phyloP scores from a whole-genome alignment of 495 filamentous ascomycete genomes.

The Trichoderma virens region DNA sequence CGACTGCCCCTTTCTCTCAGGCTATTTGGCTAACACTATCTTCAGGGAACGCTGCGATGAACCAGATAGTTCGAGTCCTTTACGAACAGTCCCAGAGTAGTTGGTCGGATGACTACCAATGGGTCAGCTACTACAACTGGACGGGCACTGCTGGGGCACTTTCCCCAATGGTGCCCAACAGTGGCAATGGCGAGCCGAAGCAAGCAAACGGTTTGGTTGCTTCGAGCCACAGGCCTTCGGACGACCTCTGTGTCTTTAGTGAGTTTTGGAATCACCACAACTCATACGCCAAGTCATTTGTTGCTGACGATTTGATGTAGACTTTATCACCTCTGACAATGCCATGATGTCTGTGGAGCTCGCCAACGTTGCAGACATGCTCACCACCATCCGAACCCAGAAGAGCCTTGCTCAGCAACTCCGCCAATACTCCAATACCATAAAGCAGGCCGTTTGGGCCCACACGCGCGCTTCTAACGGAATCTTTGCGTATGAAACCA shows the following conservation, averaged over 20 bases:
- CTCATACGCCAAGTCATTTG: neutral
- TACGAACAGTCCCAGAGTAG: constrained; percentile 24
- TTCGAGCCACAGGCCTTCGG: constrained; percentile 42
- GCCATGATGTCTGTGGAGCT: constrained; percentile 93
- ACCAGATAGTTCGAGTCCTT: constrained; percentile 31
- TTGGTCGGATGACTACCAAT: constrained; percentile 34
- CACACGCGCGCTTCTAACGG: constrained; percentile 21
- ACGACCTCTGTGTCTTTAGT: constrained; percentile 39
- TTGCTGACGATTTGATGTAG: constrained; percentile 34
- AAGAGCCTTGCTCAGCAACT: constrained; percentile 16
- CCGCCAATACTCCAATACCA: constrained; percentile 24
- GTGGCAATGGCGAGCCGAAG: constrained; percentile 43
- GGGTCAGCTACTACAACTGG: constrained; percentile 33
- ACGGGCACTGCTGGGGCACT: constrained; percentile 36
- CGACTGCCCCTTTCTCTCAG: neutral
- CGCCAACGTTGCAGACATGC: constrained; percentile 61
- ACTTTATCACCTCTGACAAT: constrained; percentile 94
- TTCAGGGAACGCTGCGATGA: constrained; percentile 31
- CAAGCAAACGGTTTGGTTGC: constrained; percentile 43
- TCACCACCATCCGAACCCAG: constrained; percentile 45
- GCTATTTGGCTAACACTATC: constrained; percentile 17
- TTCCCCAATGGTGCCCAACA: constrained; percentile 41
- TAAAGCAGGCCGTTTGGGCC: constrained; percentile 29
- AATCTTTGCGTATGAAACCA: constrained; percentile 20
- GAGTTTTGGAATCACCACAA: constrained; percentile 23